Base-by-base conservation (phyloP, 164 flowering plant species). In the Tetrastigma voinierianum region DNA sequence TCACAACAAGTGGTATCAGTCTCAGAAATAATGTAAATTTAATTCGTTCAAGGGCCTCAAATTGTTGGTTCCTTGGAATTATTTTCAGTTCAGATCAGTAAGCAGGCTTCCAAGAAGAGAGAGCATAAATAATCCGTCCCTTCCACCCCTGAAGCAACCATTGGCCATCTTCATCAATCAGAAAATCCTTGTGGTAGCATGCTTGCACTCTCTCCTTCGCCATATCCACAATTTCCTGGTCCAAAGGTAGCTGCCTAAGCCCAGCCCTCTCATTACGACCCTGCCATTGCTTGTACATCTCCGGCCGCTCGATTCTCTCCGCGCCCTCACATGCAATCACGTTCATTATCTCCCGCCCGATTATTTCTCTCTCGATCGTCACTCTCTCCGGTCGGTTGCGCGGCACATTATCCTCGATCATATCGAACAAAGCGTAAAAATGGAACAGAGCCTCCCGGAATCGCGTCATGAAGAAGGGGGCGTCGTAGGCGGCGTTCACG, bases 261-360 rank as follows among this genome's bases (percentile, higher is more conserved):
- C 85, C 85, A 45, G 80, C 79, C 68, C 85, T 74, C 20, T 46
- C 17, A 48, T 48, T 77, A 47, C 85, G 69, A 5, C 61, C 71
- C 62, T 82, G 85, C 81, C 83, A 79, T 59, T 79, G 85, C 72
- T 74, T 81, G 75, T 79, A 81, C 3, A 83, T 76, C 73, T 81
- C 84, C 14, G 84, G 82, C 65, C 84, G 77, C 60, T 79, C 83
- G 24, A 77, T 66, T 72, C 85, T 74, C 64, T 79, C 85, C 1
- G 61, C 53, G 1, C 74, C 85, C 40, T 82, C 85, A 73, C 85
- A 79, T 1, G 85, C 77, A 49, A 82, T 77, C 21, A 80, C 80
- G 57, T 82, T 80, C 74, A 72, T 82, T 6, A 74, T 78, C 67
- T 75, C 80, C 24, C 70, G 32, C 21, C 83, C 83, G 60, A 65